A percentile compares a stretch with the other conserved stretches of the same genome.
Conservation (phyloP, 106 monocot species). For the Dendrobium huoshanense region DNA sequence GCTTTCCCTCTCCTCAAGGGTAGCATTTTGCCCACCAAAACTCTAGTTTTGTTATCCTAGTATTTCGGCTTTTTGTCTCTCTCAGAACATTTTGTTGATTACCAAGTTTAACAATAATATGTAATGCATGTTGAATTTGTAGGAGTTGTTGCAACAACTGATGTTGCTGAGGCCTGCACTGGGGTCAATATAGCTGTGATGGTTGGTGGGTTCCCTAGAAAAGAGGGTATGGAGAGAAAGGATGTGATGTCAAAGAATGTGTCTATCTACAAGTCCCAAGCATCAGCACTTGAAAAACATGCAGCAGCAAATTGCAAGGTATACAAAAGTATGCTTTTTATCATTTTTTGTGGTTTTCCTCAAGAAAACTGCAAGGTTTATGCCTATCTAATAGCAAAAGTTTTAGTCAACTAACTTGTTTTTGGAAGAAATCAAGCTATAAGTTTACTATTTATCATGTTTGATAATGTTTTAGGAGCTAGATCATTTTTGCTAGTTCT, state of each 20-base stretch:
- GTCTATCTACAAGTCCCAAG: constrained; percentile 63
- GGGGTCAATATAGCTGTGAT: constrained; percentile 62
- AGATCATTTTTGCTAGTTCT: background rate
- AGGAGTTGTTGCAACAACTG: constrained; percentile 67
- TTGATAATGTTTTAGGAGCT: too few species aligned
- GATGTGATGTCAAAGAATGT: constrained; percentile 74
- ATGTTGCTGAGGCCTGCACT: constrained; percentile 52
- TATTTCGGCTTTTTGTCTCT: background rate
- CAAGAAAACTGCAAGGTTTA: too few species aligned
- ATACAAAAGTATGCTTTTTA: too few species aligned
- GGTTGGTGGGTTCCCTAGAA: constrained; percentile 59
- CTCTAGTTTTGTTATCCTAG: background rate
- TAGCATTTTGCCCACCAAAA: constrained; percentile 5
- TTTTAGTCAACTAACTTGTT: too few species aligned
- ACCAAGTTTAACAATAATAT: too few species aligned
- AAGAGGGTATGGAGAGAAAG: constrained; percentile 70
- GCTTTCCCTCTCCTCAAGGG: constrained; percentile 66
- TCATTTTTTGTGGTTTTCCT: too few species aligned
- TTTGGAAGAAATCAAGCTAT: too few species aligned
- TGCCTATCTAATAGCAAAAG: too few species aligned
- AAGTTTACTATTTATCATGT: too few species aligned
- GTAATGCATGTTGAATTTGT: background rate
- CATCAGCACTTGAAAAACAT: constrained; percentile 60
- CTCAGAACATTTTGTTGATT: background rate
- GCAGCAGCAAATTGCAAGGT: constrained; percentile 77